Conservation (phyloP, 2,329 filamentous ascomycete species). For the Claviceps cyperi region DNA sequence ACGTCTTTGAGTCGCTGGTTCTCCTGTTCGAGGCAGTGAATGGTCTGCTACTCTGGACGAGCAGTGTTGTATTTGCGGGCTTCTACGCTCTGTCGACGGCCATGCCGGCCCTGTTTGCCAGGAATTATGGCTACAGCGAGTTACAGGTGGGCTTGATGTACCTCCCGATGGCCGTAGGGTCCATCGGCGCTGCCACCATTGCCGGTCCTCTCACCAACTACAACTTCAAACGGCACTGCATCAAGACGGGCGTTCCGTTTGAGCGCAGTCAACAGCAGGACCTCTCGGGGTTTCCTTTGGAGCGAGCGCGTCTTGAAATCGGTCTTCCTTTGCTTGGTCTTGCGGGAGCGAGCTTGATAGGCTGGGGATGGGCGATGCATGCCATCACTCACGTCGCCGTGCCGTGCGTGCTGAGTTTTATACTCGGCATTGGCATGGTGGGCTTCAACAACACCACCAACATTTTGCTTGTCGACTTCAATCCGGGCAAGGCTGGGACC, state of each 20-base stretch:
- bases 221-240: conserved; percentile 51
- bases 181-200: conserved; percentile 29
- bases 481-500: conserved; percentile 35
- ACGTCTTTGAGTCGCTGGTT: conserved; percentile 24
- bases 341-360: conserved; percentile 29
- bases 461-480: conserved; percentile 40
- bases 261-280: conserved; percentile 37
- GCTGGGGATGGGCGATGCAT: conserved; percentile 40
- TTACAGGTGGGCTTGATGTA: conserved; percentile 39
- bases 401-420: conserved; percentile 29
- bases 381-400: conserved; percentile 27
- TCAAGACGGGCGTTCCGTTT: conserved; percentile 34
- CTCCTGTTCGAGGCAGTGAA: conserved; percentile 28
- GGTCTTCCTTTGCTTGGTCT: conserved; percentile 37
- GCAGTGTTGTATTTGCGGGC: conserved; percentile 31
- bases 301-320: conserved; percentile 34
- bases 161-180: conserved; percentile 34
- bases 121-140: conserved; percentile 46
- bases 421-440: conserved; percentile 34
- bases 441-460: conserved; percentile 39
- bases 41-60: conserved; percentile 29
- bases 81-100: conserved; percentile 34
- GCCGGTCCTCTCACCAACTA: conserved; percentile 46
- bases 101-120: conserved; percentile 27
- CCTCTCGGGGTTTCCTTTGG: conserved; percentile 34